Evolutionary conservation across 1,284 basidiomycete genomes (phyloP), one percentile per base, ranked within the genome.

Genomic region (Gomphus bonarii): DNA sequence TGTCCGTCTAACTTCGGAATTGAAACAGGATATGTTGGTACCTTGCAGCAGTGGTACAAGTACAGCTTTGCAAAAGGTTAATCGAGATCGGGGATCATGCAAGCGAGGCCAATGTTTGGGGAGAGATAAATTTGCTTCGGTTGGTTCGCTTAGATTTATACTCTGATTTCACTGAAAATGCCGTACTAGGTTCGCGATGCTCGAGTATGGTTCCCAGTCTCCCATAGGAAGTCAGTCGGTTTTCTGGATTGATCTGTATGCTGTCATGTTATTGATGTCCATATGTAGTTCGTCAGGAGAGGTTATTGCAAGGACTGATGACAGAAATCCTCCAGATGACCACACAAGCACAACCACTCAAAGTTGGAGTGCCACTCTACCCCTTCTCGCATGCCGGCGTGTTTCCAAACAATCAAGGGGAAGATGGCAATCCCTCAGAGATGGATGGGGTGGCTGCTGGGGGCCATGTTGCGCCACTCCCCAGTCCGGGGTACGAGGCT

Each of bases 111-210:
- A 81, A 80, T 0, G 81, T 85, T 11, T 90, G 88, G 88, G 85
- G 85, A 0, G 87, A 91, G 68, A 90, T 91, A 65, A 90, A 91
- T 62, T 76, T 86, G 3, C 70, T 90, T 52, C 77, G 88, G 87
- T 85, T 64, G 14, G 55, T 44, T 33, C 4, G 5, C 31, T 10
- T 33, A n/a, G 36, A 22, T 57, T 31, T 38, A 11, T n/a, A 65
- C 48, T 67, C 58, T 44, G 30, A n/a, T 53, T 22, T 48, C 42
- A 18, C 54, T 54, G n/a, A 47, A 14, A 48, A 30, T 28, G 22
- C 16, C 44, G 46, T 55, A 47, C 54, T 51, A 87, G 88, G 59
- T 84, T 83, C 64, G 88, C 88, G 1, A 88, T 91, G 86, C 72
- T 88, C 64, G 81, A 79, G 59, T 91, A 88, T 64, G 88, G 88